Conservation (phyloP, 139 green algal genomes). For the Trebouxia sp. region DNA sequence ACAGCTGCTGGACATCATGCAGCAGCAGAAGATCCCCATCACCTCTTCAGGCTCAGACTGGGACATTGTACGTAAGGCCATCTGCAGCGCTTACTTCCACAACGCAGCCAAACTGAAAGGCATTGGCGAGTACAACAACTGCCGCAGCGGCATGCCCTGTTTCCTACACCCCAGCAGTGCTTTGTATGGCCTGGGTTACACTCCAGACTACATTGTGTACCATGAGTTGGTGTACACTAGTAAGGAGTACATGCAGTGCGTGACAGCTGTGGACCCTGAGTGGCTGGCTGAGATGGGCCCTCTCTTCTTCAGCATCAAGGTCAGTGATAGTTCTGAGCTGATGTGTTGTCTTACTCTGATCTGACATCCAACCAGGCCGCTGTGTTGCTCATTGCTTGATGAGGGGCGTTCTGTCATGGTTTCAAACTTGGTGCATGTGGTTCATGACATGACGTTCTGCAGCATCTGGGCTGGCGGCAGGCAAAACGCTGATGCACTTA, state of each 20-base stretch:
- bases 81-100: slow-evolving; percentile 97
- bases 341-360: neutral
- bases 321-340: no score
- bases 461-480: neutral
- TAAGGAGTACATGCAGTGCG: slow-evolving; percentile 92
- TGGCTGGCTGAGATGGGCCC: slow-evolving; percentile 97
- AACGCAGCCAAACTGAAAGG: slow-evolving; percentile 95
- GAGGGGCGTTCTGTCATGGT: neutral
- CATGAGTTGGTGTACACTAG: slow-evolving; percentile 96
- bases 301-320: slow-evolving; percentile 98
- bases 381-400: neutral
- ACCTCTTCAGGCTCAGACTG: slow-evolving; percentile 79
- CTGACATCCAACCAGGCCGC: no score
- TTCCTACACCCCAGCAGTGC: slow-evolving; percentile 90
- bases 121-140: slow-evolving; percentile 93
- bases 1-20: slow-evolving; percentile 96
- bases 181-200: slow-evolving; percentile 95
- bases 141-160: slow-evolving; percentile 80
- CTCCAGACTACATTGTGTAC: slow-evolving; percentile 97
- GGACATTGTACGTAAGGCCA: slow-evolving; percentile 94
- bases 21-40: slow-evolving; percentile 83
- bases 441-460: neutral
- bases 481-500: neutral
- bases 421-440: neutral
- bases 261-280: slow-evolving; percentile 96